Base-by-base conservation (phyloP, 768 basidiomycete genomes). In the Xerocomus brunneocitrinus region DNA sequence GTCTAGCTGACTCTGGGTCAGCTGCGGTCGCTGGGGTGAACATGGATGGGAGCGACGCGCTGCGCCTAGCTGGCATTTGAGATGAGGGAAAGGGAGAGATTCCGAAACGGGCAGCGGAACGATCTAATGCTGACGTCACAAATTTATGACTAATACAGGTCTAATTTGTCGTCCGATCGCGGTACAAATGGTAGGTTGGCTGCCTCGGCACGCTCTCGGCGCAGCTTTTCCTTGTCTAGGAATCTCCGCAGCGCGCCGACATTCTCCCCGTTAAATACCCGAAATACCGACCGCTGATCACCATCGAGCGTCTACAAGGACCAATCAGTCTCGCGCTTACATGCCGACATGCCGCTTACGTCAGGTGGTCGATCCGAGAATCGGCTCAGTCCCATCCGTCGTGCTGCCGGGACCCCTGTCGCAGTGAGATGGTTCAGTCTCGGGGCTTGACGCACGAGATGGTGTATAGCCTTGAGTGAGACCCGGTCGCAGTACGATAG, bases 401-500 rank as follows among this genome's bases (percentile, higher is more conserved):
- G 80, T 64, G 93, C 82, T 12, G 87, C 80, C 6, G 83, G 83
- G 8, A 95, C 79, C 0, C 91, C 94, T 2, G 90, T 91, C 43
- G 85, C 79, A 46, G 84, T 85, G 38, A 98, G 77, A 64, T 92
- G 86, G 47, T 83, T 83, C 42, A 97, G 72, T 36, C 74, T 73
- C 40, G 71, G 71, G 22, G 87, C 76, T 50, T 77, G 74, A 53
- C 78, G 79, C 47, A 95, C 68, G 13, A 95, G 70, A 45, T 80
- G 76, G 56, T 90, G 87, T 31, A 92, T 72, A 8, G 89, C 88
- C 40, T 84, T 79, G 36, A 95, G 79, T 27, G 87, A 83, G 50
- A 98, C 72, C 52, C 83, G 78, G 60, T 87, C 85, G 72, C 94
- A 98, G 66, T 92, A 91, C 28, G 89, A 89, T 35, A 98, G 71